These are phyloP conservation scores for Fusarium armeniacum DNA, from an alignment of 2,329 filamentous ascomycete genomes.

Conservation along the genomic window DNA sequence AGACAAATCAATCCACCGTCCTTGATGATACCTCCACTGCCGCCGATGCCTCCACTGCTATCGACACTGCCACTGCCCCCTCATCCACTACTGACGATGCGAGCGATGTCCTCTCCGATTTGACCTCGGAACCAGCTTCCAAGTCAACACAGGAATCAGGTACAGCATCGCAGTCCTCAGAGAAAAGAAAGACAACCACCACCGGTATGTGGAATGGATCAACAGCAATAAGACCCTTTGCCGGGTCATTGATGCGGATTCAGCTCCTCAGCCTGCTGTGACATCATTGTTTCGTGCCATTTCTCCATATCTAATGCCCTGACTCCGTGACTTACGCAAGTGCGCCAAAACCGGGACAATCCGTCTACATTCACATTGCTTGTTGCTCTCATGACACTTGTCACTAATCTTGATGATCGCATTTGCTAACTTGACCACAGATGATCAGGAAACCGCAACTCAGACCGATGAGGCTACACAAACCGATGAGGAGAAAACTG, in stretches of 20 bases:
- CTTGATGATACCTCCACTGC: constrained; percentile 36
- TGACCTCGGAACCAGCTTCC: constrained; percentile 29
- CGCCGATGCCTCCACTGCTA: constrained; percentile 33
- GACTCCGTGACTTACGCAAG: constrained; percentile 40
- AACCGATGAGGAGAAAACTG: constrained; percentile 39
- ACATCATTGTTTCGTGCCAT: constrained; percentile 35
- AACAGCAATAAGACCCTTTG: constrained; percentile 22
- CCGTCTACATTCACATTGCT: constrained; percentile 5
- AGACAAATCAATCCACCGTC: constrained; percentile 41
- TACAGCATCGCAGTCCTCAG: constrained; percentile 34
- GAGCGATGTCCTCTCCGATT: constrained; percentile 19
- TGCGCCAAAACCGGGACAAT: constrained; percentile 34
- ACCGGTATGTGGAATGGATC: constrained; percentile 53
- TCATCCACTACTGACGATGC: constrained; percentile 24
- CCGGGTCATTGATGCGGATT: constrained; percentile 29
- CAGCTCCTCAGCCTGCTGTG: constrained; percentile 38
- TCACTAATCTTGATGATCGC: background rate
- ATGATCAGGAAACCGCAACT: constrained; percentile 29
- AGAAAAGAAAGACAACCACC: constrained; percentile 42
- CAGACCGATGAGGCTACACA: constrained; percentile 37
- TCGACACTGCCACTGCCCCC: constrained; percentile 29
- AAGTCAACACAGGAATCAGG: constrained; percentile 25
- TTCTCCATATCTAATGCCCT: constrained; percentile 17
- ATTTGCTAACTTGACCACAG: constrained; percentile 30
- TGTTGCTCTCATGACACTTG: constrained; percentile 25